These are phyloP conservation scores for Penicillium sp. DNA, from an alignment of 2,329 filamentous ascomycete genomes.

Conservation along the genomic window DNA sequence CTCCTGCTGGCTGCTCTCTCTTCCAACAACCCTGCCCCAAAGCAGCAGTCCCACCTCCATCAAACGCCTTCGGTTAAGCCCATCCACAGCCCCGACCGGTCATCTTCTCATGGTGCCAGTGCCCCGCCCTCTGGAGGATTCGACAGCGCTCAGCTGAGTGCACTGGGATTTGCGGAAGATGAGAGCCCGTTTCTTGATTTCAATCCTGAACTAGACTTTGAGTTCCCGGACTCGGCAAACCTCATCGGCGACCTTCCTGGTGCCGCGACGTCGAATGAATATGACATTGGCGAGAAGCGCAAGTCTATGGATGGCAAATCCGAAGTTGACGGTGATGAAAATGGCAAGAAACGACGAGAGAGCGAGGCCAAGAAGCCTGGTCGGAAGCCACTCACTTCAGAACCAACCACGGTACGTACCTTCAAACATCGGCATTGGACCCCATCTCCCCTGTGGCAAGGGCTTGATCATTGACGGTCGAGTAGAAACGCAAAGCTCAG, in stretches of 20 bases:
- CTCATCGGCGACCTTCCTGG: conserved; percentile 72
- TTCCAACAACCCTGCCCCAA: conserved; percentile 53
- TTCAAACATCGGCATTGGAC: no score
- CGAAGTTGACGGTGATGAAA: conserved; percentile 59
- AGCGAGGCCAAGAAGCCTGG: conserved; percentile 90
- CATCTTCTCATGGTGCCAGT: conserved; percentile 40
- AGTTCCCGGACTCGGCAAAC: conserved; percentile 54
- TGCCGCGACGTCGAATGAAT: conserved; percentile 31
- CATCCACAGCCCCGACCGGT: conserved; percentile 33
- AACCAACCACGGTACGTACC: conserved; percentile 82
- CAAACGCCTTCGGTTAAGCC: conserved; percentile 23
- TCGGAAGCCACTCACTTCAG: conserved; percentile 88
- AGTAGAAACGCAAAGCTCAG: conserved; percentile 67
- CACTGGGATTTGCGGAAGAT: conserved; percentile 50
- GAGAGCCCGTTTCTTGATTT: conserved; percentile 83
- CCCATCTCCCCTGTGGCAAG: neutral
- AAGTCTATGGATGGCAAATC: conserved; percentile 51
- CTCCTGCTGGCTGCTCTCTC: conserved; percentile 70
- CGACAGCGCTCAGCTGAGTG: conserved; percentile 37
- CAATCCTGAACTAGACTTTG: conserved; percentile 72
- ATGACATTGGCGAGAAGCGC: conserved; percentile 56
- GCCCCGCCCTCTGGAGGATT: conserved; percentile 28
- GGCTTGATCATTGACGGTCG: conserved; percentile 17
- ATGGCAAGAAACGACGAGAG: conserved; percentile 64
- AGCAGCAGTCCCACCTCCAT: conserved; percentile 23